Percentiles rank a stretch among this genome's conserved stretches.
These are phyloP conservation scores for Chamaecyparis obtusa DNA, from an alignment of 75 land plant genomes.

Conservation along the genomic window DNA sequence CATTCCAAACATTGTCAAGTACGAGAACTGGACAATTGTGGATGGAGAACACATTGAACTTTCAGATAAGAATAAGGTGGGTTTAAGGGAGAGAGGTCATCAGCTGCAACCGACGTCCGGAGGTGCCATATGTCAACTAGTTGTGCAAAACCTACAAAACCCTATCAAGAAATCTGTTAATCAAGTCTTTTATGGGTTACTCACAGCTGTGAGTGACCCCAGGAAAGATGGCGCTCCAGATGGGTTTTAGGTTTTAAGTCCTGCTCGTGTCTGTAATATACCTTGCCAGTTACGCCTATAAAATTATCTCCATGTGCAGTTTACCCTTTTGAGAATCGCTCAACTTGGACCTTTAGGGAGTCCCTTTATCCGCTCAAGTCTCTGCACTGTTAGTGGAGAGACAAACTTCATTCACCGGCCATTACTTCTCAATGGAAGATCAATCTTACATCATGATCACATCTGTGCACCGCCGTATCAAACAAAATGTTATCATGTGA, in stretches of 20 bases:
- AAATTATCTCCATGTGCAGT: neutral
- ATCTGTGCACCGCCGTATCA: too few species aligned
- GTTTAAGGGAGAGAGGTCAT: constrained; percentile 68
- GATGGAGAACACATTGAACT: constrained; percentile 76
- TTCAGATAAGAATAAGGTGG: constrained; percentile 24
- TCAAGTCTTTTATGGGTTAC: constrained; percentile 44
- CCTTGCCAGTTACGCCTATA: neutral
- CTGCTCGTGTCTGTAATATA: neutral
- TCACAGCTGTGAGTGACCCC: constrained; percentile 86
- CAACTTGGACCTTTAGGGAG: neutral
- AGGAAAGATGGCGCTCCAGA: constrained; percentile 81
- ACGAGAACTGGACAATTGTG: constrained; percentile 79
- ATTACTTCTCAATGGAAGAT: neutral
- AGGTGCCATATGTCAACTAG: constrained; percentile 69
- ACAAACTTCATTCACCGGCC: neutral
- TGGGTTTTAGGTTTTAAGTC: constrained; percentile 17
- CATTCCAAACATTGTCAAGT: constrained; percentile 65
- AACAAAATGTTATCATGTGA: too few species aligned
- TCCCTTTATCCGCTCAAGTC: neutral
- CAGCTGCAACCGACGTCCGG: constrained; percentile 19
- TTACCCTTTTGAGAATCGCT: neutral
- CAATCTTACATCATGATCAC: too few species aligned
- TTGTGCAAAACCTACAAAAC: constrained; percentile 54
- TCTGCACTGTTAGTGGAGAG: neutral
- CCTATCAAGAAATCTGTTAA: constrained; percentile 11